Evolutionary conservation across 768 basidiomycete genomes (phyloP).

Genomic region (Termitomyces sp.): DNA sequence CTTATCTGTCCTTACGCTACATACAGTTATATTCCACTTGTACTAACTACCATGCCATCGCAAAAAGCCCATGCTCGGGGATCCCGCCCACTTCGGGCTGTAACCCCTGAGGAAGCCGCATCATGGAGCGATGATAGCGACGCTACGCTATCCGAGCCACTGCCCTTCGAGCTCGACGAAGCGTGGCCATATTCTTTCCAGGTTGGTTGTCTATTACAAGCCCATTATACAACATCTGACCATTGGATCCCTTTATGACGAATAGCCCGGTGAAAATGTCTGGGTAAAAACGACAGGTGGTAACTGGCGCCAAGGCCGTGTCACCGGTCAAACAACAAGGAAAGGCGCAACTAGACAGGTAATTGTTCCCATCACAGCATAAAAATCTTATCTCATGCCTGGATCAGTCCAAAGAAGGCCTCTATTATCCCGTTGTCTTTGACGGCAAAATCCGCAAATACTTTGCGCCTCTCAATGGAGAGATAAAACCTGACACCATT

Average conservation of each 20-base stretch:
- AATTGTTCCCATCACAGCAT: conserved; percentile 7
- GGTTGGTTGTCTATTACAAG: conserved; percentile 23
- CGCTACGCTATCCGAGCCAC: conserved; percentile 20
- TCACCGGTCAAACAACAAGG: conserved; percentile 38
- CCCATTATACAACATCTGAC: neutral
- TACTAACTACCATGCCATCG: conserved; percentile 10
- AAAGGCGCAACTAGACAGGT: conserved; percentile 43
- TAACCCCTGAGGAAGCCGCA: conserved; percentile 28
- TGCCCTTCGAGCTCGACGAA: conserved; percentile 41
- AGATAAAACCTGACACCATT: conserved; percentile 54
- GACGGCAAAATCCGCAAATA: conserved; percentile 47
- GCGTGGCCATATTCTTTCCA: conserved; percentile 48
- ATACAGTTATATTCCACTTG: conserved; percentile 1
- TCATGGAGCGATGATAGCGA: conserved; percentile 32
- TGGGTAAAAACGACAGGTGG: conserved; percentile 47
- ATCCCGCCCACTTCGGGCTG: conserved; percentile 19
- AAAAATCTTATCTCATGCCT: neutral
- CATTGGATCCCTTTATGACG: neutral
- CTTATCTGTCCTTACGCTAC: neutral
- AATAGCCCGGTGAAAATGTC: conserved; percentile 32
- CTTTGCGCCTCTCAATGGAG: conserved; percentile 59
- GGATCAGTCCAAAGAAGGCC: conserved; percentile 35
- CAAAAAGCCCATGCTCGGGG: conserved; percentile 8
- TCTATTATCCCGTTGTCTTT: conserved; percentile 52
- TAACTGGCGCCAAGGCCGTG: conserved; percentile 47